Percentiles rank a stretch among this genome's conserved stretches.
phyloP scores from a whole-genome alignment of 352 stramenopile genomes.

The Thalassiosira hispida region DNA sequence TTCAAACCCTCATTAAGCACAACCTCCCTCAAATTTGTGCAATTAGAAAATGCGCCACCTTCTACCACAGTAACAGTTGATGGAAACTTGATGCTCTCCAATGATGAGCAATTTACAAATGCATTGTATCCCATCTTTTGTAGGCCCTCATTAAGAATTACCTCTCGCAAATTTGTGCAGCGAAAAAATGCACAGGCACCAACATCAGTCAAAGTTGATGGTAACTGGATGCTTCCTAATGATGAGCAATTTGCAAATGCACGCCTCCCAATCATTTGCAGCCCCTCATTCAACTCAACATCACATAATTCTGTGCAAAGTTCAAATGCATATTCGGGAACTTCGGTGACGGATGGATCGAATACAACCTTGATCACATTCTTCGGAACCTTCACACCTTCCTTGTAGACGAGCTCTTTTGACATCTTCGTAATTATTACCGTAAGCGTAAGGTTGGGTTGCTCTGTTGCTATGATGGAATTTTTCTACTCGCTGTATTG shows the following conservation, averaged over 20 bases:
- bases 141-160: background rate
- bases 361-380: background rate
- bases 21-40: background rate
- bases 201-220: background rate
- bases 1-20: background rate
- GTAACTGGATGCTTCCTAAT: background rate
- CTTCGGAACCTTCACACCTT: too few relatives aligned
- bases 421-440: too few relatives aligned
- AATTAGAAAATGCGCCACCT: background rate
- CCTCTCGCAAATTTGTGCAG: background rate
- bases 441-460: too few relatives aligned
- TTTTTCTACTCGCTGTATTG: too few relatives aligned
- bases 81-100: constrained; percentile 4
- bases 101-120: background rate
- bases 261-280: background rate
- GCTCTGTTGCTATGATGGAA: too few relatives aligned
- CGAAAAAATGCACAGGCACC: background rate
- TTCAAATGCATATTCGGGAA: background rate
- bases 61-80: background rate
- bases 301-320: background rate
- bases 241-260: constrained; percentile 7
- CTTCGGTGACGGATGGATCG: background rate
- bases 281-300: background rate
- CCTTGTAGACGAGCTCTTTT: too few relatives aligned
- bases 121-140: background rate